Evolutionary conservation across 306 rosid species (phyloP), one percentile per base, ranked within the genome.

Genomic region (Prunus fruticosa): DNA sequence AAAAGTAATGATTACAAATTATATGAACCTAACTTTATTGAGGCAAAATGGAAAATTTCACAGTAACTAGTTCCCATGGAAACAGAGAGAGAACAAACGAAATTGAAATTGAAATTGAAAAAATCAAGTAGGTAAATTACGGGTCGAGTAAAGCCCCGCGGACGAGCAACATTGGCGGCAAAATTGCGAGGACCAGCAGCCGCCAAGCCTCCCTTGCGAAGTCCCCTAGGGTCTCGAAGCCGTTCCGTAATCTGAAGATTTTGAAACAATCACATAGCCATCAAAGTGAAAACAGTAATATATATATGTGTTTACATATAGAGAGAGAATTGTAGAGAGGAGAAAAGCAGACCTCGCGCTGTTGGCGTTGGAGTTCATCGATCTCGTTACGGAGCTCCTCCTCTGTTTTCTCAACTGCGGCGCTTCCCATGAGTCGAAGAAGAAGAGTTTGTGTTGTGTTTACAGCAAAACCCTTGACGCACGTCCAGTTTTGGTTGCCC

Each of bases 141-240:
- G 41, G 88, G 90, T 75, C 92, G 93, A 67, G 82, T 38, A 82
- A 88, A 87, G 32, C 89, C 85, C 28, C 93, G 91, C 38, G 82
- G 97, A 51, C 99, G 99, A 82, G 75, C 80, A 64, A 90, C 93
- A 70, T 86, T 90, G 76, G 81, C 76, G 27, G 86, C 82, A 14
- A 88, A 83, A 67, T 88, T 82, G 63, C 98, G 96, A 4, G 89
- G 89, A 43, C 85, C 78, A 66, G 93, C 84, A 43, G 84, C 88
- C 0, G 86, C 13, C 23, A 82, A 72, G 22, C 90, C 88, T 41
- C 90, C 97, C 73, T 92, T 81, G 69, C 98, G 96, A 68, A 91
- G 91, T 1, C 99, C 99, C 25, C 97, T 89, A 74, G 99, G 99
- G 88, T 96, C 98, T 79, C 97, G 93, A 79, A 96, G 99, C 67